phyloP scores from a whole-genome alignment of 148 eudicot species.

The Rhododendron griersonianum region DNA sequence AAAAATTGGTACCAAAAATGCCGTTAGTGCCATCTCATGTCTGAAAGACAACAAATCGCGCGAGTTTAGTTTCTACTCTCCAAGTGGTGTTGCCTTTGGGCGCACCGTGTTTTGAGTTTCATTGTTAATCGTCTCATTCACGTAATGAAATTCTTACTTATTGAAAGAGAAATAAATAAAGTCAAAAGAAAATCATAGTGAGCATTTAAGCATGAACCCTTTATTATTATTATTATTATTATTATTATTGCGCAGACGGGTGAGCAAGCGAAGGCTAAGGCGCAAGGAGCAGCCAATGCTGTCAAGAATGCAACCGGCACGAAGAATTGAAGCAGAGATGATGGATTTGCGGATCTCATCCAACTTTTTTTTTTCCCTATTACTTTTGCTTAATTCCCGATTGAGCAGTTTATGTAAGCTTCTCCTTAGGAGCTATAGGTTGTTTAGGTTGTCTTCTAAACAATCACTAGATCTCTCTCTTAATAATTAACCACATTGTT shows the following conservation, averaged over 20 bases:
- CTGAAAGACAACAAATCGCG: background rate
- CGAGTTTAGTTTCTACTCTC: background rate
- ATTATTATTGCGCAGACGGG: constrained; percentile 39
- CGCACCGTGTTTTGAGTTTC: no score
- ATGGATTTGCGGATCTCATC: background rate
- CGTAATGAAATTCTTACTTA: no score
- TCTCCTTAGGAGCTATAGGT: background rate
- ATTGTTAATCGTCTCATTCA: no score
- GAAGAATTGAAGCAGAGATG: constrained; percentile 35
- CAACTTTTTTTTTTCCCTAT: background rate
- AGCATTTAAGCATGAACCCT: background rate
- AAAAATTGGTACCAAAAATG: background rate
- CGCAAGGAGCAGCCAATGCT: constrained; percentile 50
- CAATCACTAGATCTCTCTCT: background rate
- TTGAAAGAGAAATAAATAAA: no score
- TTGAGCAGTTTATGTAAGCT: background rate
- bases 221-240: background rate
- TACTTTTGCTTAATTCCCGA: background rate
- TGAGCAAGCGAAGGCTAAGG: constrained; percentile 45
- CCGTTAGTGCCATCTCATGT: background rate
- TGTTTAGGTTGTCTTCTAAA: constrained; percentile 1
- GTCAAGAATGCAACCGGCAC: constrained; percentile 55
- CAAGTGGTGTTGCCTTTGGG: no score
- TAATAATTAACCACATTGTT: background rate
- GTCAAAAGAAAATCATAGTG: background rate